Conservation (phyloP, 1,284 basidiomycete genomes). For the Amylostereum chailletii region DNA sequence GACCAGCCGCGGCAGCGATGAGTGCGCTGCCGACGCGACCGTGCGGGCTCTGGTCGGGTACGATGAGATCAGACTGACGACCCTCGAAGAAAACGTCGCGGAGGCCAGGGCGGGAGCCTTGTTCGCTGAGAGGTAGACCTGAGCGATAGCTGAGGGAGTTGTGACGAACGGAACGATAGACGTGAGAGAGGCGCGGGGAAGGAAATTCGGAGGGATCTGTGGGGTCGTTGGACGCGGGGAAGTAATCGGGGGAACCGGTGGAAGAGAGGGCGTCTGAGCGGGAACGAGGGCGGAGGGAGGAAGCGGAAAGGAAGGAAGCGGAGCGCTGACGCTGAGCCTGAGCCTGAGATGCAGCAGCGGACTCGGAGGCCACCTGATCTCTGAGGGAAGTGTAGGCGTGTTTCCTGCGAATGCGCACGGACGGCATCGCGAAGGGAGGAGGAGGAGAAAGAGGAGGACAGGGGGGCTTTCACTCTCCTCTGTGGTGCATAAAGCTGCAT, state of each 20-base stretch:
- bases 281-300: no score
- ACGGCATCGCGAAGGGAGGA: slow-evolving; percentile 34
- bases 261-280: no score
- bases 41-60: slow-evolving; percentile 19
- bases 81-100: slow-evolving; percentile 20
- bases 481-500: no score
- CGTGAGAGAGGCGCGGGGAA: neutral
- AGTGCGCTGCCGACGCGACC: slow-evolving; percentile 37
- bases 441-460: neutral
- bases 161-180: neutral
- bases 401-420: slow-evolving; percentile 40
- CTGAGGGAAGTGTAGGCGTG: slow-evolving; percentile 32
- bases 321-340: neutral
- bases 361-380: slow-evolving; percentile 13
- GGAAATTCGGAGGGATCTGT: slow-evolving; percentile 4
- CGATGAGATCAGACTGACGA: slow-evolving; percentile 22
- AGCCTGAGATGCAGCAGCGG: neutral
- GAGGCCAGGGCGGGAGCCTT: neutral
- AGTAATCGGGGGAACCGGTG: no score
- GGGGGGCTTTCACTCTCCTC: neutral
- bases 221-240: no score
- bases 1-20: slow-evolving; percentile 20
- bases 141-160: slow-evolving; percentile 2
- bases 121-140: neutral
- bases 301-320: no score